Base-by-base conservation (phyloP, 768 basidiomycete genomes). In the Lactifluus subvellereus region DNA sequence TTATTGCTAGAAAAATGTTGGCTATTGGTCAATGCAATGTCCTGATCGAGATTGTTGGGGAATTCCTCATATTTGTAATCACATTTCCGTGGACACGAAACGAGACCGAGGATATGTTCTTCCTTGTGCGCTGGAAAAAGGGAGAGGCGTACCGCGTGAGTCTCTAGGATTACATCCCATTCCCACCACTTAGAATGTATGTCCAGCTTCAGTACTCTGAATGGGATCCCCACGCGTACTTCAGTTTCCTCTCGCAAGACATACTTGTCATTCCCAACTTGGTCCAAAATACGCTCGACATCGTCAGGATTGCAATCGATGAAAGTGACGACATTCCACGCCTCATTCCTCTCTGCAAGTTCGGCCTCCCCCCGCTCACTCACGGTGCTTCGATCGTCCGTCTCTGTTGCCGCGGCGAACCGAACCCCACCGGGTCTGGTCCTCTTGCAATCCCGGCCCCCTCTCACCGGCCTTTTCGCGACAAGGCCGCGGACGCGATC, bases 331-430 rank as follows among this genome's bases (percentile, higher is more conserved):
- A 48, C 35, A 33, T 40, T 16, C 64, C 64, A 5, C 22, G 10
- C 13, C 60, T 65, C 30, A 30, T 58, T n/a, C 56, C 69, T 5
- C 33, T 67, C 8, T 69, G 66, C 51, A 57, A 59, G 27, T 57
- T 72, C n/a, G 57, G 54, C 35, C 66, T 72, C 22, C 71, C 71
- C 11, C 42, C 61, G 1, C 60, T 71, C 10, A 32, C 52, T 14
- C 40, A 40, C 6, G 50, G 40, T 14, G 64, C 68, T 10, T 42
- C 67, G 5, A 62, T 69, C 43, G 42, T 68, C 50, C 66, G 68
- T 38, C 67, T 72, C 59, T 66, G 62, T 8, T 73, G 72, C 42
- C 69, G 72, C 32, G 67, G 68, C 48, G 72, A 73, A 55, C 72
- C 72, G 4, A 72, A 69, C 54, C 69, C 65, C 16, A 51, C 56